phyloP scores from a whole-genome alignment of 257 asterid genomes.

The Penstemon eatonii region DNA sequence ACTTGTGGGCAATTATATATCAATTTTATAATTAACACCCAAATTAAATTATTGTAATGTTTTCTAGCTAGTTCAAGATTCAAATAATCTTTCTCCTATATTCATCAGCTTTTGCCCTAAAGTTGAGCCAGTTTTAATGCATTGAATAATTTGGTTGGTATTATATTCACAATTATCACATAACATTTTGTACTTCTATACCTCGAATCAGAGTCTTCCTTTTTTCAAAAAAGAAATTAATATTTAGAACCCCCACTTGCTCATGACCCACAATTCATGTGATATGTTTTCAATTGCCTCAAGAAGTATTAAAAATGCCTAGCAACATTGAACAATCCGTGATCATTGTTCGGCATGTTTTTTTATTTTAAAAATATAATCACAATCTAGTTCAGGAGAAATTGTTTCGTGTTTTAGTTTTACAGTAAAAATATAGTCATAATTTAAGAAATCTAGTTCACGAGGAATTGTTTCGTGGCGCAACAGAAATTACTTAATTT shows the following conservation, averaged over 20 bases:
- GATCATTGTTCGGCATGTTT: slow-evolving; percentile 41
- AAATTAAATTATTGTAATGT: not conserved
- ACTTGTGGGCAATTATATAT: no score
- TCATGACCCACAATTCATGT: slow-evolving; percentile 48
- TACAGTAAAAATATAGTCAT: no score
- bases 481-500: no score
- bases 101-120: slow-evolving; percentile 36
- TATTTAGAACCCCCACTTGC: slow-evolving; percentile 6
- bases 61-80: slow-evolving; percentile 12
- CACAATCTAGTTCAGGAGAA: not conserved
- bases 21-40: no score
- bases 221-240: slow-evolving; percentile 32
- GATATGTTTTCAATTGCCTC: slow-evolving; percentile 34
- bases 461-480: no score
- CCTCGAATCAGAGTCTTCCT: slow-evolving; percentile 36
- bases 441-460: no score
- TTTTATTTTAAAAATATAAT: slow-evolving; percentile 3
- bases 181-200: slow-evolving; percentile 17
- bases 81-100: slow-evolving; percentile 22
- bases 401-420: not conserved
- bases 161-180: slow-evolving; percentile 35
- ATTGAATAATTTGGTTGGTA: slow-evolving; percentile 40
- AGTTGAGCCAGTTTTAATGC: slow-evolving; percentile 30
- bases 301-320: slow-evolving; percentile 40
- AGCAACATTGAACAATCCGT: slow-evolving; percentile 32